Percentiles rank a stretch among this genome's conserved stretches.
phyloP scores from a whole-genome alignment of 495 filamentous ascomycete genomes.

The Poronia punctata region DNA sequence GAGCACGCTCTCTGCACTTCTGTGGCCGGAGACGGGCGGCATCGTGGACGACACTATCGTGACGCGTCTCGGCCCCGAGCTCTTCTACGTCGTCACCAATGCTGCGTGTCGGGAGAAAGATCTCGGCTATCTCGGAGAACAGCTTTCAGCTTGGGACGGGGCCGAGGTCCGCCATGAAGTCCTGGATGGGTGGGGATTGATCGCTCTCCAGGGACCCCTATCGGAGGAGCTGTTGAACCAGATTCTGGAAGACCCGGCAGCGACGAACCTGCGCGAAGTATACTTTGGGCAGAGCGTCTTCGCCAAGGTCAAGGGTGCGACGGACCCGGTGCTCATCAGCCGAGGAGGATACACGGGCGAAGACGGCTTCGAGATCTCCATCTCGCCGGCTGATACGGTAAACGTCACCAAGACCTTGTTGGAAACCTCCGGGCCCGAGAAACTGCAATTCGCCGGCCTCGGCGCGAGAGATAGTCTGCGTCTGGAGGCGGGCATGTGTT shows the following conservation, averaged over 20 bases:
- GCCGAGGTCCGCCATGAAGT: constrained; percentile 34
- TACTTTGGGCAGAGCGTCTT: constrained; percentile 73
- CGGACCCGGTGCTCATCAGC: constrained; percentile 63
- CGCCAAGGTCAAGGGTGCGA: constrained; percentile 38
- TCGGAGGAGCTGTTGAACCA: constrained; percentile 55
- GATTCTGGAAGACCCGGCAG: constrained; percentile 40
- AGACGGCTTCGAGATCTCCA: constrained; percentile 95
- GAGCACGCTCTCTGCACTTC: constrained; percentile 73
- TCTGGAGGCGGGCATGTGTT: constrained; percentile 94
- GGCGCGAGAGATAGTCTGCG: constrained; percentile 88
- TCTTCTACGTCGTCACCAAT: constrained; percentile 92
- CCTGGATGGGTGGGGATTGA: constrained; percentile 62
- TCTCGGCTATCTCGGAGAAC: constrained; percentile 57
- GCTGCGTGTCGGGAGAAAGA: constrained; percentile 90
- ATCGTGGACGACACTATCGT: constrained; percentile 93
- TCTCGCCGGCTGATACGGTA: constrained; percentile 53
- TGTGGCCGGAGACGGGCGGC: constrained; percentile 72
- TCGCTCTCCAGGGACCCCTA: constrained; percentile 85
- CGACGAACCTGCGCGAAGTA: constrained; percentile 56
- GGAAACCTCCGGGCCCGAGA: constrained; percentile 48
- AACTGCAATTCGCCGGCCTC: constrained; percentile 73
- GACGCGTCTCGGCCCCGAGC: constrained; percentile 58
- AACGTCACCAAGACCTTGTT: constrained; percentile 58
- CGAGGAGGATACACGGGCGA: constrained; percentile 94
- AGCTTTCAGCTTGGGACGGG: constrained; percentile 56